Evolutionary conservation across 2,329 filamentous ascomycete species (phyloP).

Genomic region (Ophiocordyceps sinensis): DNA sequence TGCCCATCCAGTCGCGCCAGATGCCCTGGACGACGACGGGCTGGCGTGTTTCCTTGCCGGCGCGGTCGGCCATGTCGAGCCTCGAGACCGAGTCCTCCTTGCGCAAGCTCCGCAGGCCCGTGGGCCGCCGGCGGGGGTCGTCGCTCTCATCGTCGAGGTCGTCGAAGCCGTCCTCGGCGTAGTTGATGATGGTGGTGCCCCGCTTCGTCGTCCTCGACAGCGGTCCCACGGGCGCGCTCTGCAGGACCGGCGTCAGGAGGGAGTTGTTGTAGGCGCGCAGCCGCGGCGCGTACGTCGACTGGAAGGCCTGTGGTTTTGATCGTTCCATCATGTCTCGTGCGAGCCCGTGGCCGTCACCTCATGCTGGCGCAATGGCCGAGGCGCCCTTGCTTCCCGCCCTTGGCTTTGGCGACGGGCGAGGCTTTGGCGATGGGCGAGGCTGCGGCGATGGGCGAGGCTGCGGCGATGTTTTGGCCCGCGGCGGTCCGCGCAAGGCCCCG

Average conservation of each 20-base stretch:
- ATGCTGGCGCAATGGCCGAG: constrained; percentile 10
- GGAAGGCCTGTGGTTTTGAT: constrained; percentile 63
- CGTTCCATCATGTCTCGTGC: constrained; percentile 25
- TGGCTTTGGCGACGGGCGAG: no score
- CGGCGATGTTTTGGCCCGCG: no score
- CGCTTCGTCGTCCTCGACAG: constrained; percentile 84
- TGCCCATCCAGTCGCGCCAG: constrained; percentile 92
- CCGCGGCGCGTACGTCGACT: constrained; percentile 83
- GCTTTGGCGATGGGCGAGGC: no score
- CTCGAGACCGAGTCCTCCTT: constrained; percentile 55
- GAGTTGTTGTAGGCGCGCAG: constrained; percentile 85
- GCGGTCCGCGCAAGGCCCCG: no score
- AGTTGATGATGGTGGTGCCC: constrained; percentile 93
- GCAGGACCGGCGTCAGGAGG: constrained; percentile 71
- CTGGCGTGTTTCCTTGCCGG: constrained; percentile 65
- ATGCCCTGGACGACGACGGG: constrained; percentile 81
- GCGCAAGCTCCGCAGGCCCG: constrained; percentile 69
- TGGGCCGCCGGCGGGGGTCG: constrained; percentile 62
- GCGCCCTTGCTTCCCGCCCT: no score
- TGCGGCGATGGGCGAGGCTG: no score
- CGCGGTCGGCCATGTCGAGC: constrained; percentile 54
- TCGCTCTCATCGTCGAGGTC: constrained; percentile 62
- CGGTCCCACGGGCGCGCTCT: constrained; percentile 49
- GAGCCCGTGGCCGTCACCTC: constrained; percentile 13
- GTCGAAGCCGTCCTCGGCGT: constrained; percentile 90